phyloP scores from a whole-genome alignment of 164 flowering plant genomes.

The Aristolochia contorta region DNA sequence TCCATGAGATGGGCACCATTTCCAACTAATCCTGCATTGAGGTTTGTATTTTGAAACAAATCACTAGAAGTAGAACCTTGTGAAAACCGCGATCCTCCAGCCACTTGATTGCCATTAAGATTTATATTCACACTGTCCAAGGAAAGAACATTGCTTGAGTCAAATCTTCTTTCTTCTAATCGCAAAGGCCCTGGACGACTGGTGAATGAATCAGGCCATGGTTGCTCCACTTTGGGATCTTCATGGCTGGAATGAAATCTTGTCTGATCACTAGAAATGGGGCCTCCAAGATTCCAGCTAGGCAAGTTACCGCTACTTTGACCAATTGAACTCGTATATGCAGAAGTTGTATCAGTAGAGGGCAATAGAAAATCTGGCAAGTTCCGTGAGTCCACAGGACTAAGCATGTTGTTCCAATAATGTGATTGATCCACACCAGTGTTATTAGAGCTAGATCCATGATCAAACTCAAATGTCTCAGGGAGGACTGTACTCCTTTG shows the following conservation, averaged over 20 bases:
- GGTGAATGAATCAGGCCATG: conserved; percentile 35
- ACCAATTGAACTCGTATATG: conserved; percentile 19
- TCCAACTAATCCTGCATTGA: conserved; percentile 25
- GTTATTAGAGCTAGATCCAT: conserved; percentile 38
- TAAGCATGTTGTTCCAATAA: conserved; percentile 34
- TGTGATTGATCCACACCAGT: conserved; percentile 28
- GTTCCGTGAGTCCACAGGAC: conserved; percentile 27
- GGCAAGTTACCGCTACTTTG: conserved; percentile 28
- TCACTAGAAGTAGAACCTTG: conserved; percentile 27
- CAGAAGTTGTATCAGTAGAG: conserved; percentile 22
- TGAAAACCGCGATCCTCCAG: conserved; percentile 18
- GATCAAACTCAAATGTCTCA: conserved; percentile 44
- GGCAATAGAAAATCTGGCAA: conserved; percentile 27
- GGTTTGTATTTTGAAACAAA: conserved; percentile 22
- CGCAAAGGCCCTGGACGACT: conserved; percentile 23
- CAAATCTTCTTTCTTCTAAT: conserved; percentile 27
- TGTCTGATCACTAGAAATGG: conserved; percentile 34
- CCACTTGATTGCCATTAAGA: conserved; percentile 14
- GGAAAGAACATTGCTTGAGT: conserved; percentile 21
- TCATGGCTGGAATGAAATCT: conserved; percentile 19
- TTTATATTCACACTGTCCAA: conserved; percentile 22
- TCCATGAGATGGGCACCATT: conserved; percentile 27
- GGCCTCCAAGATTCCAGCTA: conserved; percentile 41
- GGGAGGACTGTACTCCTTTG: conserved; percentile 32
- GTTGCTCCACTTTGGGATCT: conserved; percentile 39